A percentile compares a stretch with the other conserved stretches of the same genome.
phyloP scores from a whole-genome alignment of 768 basidiomycete species.

The Wakefieldia striispora region DNA sequence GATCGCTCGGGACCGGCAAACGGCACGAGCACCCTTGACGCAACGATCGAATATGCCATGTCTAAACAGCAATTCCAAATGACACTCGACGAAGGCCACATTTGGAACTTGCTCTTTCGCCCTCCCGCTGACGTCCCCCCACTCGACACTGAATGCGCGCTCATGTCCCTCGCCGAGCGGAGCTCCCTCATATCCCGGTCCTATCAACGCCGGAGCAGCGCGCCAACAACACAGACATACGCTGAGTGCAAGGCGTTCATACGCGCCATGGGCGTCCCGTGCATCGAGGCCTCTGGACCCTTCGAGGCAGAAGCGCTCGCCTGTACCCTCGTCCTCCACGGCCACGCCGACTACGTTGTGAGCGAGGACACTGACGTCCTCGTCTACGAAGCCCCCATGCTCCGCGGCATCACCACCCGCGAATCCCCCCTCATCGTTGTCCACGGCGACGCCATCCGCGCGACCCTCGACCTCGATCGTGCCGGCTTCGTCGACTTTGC shows the following conservation, averaged over 20 bases:
- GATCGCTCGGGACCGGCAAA: slow-evolving; percentile 3
- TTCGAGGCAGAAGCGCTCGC: slow-evolving; percentile 89
- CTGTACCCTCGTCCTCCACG: slow-evolving; percentile 68
- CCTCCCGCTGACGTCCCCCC: slow-evolving; percentile 9
- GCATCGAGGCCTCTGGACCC: slow-evolving; percentile 62
- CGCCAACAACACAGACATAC: slow-evolving; percentile 67
- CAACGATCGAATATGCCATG: slow-evolving; percentile 45
- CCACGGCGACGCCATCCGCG: slow-evolving; percentile 60
- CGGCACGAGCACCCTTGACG: slow-evolving; percentile 31
- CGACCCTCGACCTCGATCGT: slow-evolving; percentile 53
- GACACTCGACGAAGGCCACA: slow-evolving; percentile 53
- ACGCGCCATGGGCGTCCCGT: slow-evolving; percentile 78
- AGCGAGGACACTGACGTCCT: slow-evolving; percentile 92
- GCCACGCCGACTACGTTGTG: slow-evolving; percentile 81
- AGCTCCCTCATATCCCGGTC: slow-evolving; percentile 62
- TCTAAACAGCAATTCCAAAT: slow-evolving; percentile 64
- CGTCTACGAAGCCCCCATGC: slow-evolving; percentile 75
- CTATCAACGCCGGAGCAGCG: slow-evolving; percentile 58
- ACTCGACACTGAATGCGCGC: slow-evolving; percentile 20
- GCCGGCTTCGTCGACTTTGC: slow-evolving; percentile 77
- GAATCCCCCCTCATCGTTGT: slow-evolving; percentile 60
- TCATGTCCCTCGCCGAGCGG: slow-evolving; percentile 41
- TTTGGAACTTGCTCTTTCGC: slow-evolving; percentile 51
- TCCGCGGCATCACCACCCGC: slow-evolving; percentile 71
- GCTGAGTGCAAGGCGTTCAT: slow-evolving; percentile 68